phyloP scores from a whole-genome alignment of 352 stramenopile species.

The Thalassiosira oceanica region DNA sequence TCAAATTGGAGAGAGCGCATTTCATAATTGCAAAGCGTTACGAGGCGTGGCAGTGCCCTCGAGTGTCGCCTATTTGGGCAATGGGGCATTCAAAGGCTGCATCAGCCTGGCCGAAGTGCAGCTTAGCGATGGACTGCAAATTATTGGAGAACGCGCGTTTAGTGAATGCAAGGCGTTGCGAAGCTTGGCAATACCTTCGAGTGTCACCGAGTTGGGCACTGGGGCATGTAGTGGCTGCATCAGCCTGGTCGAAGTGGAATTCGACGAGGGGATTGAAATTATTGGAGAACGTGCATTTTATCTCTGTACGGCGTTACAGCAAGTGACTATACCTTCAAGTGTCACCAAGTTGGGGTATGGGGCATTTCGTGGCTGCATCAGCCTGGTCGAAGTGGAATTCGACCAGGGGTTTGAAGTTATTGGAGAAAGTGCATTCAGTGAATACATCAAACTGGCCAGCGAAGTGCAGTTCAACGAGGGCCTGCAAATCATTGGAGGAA shows the following conservation, averaged over 20 bases:
- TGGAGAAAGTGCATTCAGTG: not conserved
- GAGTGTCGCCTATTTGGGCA: not conserved
- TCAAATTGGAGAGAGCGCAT: not conserved
- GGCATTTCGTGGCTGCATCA: not conserved
- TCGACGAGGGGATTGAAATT: not conserved
- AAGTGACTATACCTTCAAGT: not conserved
- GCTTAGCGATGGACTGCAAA: not conserved
- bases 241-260: constrained; percentile 1
- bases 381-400: constrained; percentile 3
- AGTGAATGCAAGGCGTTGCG: constrained; percentile 2
- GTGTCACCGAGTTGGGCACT: constrained; percentile 7
- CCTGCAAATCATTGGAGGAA: too few species aligned
- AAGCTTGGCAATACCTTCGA: constrained; percentile 2
- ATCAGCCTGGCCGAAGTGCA: not conserved
- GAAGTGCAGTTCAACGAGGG: too few species aligned
- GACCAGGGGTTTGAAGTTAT: constrained; percentile 3
- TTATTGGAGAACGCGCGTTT: constrained; percentile 9
- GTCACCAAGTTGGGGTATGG: not conserved
- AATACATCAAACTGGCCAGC: too few species aligned
- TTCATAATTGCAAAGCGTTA: constrained; percentile 1
- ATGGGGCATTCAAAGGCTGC: not conserved
- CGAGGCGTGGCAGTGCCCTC: not conserved
- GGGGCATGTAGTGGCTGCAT: constrained; percentile 11
- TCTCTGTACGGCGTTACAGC: not conserved
- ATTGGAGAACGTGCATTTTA: constrained; percentile 3